Base-by-base conservation (phyloP, 2,329 filamentous ascomycete species). In the Exserohilum turcica region DNA sequence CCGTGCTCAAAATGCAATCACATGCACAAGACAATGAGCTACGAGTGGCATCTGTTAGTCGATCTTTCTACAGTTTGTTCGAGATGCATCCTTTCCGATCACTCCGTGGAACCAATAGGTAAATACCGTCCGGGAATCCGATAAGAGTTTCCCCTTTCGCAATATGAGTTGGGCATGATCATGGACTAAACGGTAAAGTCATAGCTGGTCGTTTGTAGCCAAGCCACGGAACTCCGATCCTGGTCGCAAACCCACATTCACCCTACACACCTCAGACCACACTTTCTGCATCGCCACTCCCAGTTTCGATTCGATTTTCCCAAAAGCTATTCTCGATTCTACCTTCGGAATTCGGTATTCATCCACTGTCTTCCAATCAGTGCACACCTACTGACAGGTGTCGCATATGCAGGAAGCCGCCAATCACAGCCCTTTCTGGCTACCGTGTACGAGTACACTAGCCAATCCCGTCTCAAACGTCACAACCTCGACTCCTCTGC, bases 401-500 rank as follows among this genome's bases (percentile, higher is more conserved):
- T 48, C 49, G 37, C 43, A 48, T 2, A 48, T 9, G 8, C 10
- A 27, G 32, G 24, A 21, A 29, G 12, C 19, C 24, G 18, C 47
- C 46, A 54, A 45, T 50, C 51, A 54, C 19, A 18, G 33, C 28
- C 15, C 4, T 15, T 7, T 29, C 21, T 19, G 36, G n/a, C n/a
- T 40, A 9, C 19, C 19, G 9, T 9, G 7, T 27, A 52, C 49
- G 27, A 6, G 9, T 27, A 52, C 49, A 19, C 48, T 42, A 38
- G 46, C 21, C 51, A 31, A 33, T 42, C 29, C 40, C 47, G 40
- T 44, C 15, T 31, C 36, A 50, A 24, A 16, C 43, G 29, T 39
- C 16, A 27, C 45, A 29, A 49, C 46, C 44, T 40, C 40, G 28
- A 35, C 21, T 35, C 45, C n/a, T 39, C 39, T 39, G 24, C 28